Conservation (phyloP, 2,329 filamentous ascomycete genomes). For the Paraconiothyrium sp. region DNA sequence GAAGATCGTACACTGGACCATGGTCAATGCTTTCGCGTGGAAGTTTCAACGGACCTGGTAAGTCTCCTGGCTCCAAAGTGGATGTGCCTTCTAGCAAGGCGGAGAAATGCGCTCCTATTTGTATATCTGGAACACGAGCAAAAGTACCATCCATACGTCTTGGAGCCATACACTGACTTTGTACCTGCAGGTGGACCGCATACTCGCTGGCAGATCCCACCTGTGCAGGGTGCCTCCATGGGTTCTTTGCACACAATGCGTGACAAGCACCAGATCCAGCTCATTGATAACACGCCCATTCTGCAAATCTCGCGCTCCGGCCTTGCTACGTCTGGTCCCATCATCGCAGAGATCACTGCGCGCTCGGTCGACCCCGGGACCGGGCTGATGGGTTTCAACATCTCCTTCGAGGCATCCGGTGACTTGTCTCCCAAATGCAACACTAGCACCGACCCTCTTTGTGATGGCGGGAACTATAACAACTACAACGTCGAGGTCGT, state of each 20-base stretch:
- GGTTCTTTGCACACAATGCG: constrained; percentile 64
- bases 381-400: constrained; percentile 59
- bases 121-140: no score
- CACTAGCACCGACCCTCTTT: constrained; percentile 54
- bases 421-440: constrained; percentile 59
- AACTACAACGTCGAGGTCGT: constrained; percentile 64
- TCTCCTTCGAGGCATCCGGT: constrained; percentile 52
- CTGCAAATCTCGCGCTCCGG: constrained; percentile 57
- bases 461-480: constrained; percentile 62
- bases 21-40: constrained; percentile 64
- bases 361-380: constrained; percentile 55
- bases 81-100: no score
- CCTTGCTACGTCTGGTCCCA: constrained; percentile 55
- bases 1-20: constrained; percentile 61
- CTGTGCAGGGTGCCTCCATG: constrained; percentile 59
- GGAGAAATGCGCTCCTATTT: no score
- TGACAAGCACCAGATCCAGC: constrained; percentile 63
- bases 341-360: constrained; percentile 60
- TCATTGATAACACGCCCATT: constrained; percentile 56
- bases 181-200: constrained; percentile 58
- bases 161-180: background rate
- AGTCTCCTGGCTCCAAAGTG: constrained; percentile 47
- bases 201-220: constrained; percentile 62
- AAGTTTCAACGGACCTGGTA: constrained; percentile 63
- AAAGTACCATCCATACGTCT: no score